A percentile compares a stretch with the other conserved stretches of the same genome.
Conservation (phyloP, 768 basidiomycete genomes). For the Cystoderma amianthinum region DNA sequence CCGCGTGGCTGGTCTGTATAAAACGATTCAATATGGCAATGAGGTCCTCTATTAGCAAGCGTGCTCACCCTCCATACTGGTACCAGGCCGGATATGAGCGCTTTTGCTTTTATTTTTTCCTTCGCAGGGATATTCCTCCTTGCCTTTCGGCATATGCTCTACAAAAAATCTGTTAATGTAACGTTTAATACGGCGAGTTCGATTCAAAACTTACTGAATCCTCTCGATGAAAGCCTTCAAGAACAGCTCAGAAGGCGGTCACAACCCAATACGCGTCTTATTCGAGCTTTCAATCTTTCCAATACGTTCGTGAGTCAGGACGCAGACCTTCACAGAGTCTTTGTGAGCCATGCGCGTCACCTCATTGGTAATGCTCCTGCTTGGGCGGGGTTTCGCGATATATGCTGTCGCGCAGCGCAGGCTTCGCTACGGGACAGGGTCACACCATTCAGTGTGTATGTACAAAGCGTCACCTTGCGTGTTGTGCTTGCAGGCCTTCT, state of each 20-base stretch:
- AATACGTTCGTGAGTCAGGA: conserved; percentile 48
- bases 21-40: too few species aligned
- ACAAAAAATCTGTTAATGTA: too few species aligned
- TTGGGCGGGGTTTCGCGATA: conserved; percentile 25
- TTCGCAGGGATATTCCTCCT: too few species aligned
- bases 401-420: conserved; percentile 22
- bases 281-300: conserved; percentile 25
- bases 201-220: background rate
- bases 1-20: too few species aligned
- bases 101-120: too few species aligned
- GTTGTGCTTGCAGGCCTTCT: conserved; percentile 36
- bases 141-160: too few species aligned
- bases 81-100: too few species aligned
- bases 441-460: conserved; percentile 26
- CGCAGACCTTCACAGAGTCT: conserved; percentile 23
- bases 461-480: conserved; percentile 38
- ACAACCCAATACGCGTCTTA: conserved; percentile 24
- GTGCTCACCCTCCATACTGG: too few species aligned
- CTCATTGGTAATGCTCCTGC: conserved; percentile 22
- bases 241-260: conserved; percentile 21
- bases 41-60: too few species aligned
- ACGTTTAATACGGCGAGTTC: background rate
- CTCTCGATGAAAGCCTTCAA: background rate
- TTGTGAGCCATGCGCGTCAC: conserved; percentile 17
- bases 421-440: conserved; percentile 9